Evolutionary conservation across 1,284 basidiomycete species (phyloP).

Genomic region (Ceraceosorus guamensis): DNA sequence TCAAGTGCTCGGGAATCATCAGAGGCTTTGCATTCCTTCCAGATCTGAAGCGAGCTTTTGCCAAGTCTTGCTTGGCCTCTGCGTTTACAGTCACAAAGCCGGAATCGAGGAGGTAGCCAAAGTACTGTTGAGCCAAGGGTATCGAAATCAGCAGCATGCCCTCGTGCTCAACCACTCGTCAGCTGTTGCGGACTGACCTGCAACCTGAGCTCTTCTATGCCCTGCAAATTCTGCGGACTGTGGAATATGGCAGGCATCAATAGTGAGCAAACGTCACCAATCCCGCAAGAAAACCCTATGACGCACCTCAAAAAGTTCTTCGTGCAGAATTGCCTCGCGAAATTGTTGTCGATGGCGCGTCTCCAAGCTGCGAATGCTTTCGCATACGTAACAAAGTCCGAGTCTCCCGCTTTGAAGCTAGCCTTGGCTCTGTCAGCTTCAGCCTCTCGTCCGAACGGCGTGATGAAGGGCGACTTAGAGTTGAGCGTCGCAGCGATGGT

Average conservation of each 20-base stretch:
- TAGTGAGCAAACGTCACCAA: too few species aligned
- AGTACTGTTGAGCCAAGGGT: slow-evolving; percentile 90
- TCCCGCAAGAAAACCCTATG: too few species aligned
- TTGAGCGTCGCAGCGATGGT: slow-evolving; percentile 87
- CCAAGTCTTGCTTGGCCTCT: slow-evolving; percentile 63
- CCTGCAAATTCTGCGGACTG: slow-evolving; percentile 82
- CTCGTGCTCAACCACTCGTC: too few species aligned
- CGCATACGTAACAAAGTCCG: slow-evolving; percentile 91
- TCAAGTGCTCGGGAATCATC: slow-evolving; percentile 60
- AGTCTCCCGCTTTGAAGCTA: slow-evolving; percentile 76
- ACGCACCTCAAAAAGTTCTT: too few species aligned
- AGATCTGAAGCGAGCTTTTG: slow-evolving; percentile 49
- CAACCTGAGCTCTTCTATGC: slow-evolving; percentile 92
- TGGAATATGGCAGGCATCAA: too few species aligned
- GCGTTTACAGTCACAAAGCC: slow-evolving; percentile 69
- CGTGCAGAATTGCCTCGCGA: slow-evolving; percentile 61
- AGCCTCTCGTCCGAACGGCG: slow-evolving; percentile 77
- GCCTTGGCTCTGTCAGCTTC: slow-evolving; percentile 79
- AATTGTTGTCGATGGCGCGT: slow-evolving; percentile 61
- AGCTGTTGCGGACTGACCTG: too few species aligned
- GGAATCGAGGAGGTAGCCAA: slow-evolving; percentile 72
- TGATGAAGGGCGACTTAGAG: slow-evolving; percentile 79
- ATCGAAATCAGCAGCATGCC: too few species aligned
- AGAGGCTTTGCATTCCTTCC: background rate
- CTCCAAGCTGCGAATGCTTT: slow-evolving; percentile 86